Evolutionary conservation across 495 filamentous ascomycete species (phyloP).

Genomic region (Tuber umbilicatum): DNA sequence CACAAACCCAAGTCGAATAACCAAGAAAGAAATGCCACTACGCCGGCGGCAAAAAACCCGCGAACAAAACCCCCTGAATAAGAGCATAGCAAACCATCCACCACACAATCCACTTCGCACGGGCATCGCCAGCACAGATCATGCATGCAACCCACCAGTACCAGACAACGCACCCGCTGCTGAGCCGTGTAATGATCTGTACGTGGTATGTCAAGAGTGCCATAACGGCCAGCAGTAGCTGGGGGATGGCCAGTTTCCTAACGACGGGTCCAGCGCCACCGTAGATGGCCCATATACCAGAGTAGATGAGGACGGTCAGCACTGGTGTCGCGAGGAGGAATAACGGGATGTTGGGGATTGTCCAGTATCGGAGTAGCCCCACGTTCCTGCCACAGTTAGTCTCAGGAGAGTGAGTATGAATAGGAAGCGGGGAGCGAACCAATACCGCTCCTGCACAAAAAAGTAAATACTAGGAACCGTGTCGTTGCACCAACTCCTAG

Average conservation of each 20-base stretch:
- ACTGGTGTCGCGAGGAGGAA: slow-evolving; percentile 79
- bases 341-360: slow-evolving; percentile 71
- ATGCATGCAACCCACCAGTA: slow-evolving; percentile 66
- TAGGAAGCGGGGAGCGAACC: slow-evolving; percentile 52
- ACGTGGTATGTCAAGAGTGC: slow-evolving; percentile 78
- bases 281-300: slow-evolving; percentile 48
- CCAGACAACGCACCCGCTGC: slow-evolving; percentile 84
- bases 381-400: slow-evolving; percentile 56
- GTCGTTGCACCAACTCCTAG: slow-evolving; percentile 63
- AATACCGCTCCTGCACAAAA: slow-evolving; percentile 84
- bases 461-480: slow-evolving; percentile 76
- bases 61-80: slow-evolving; percentile 74
- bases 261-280: slow-evolving; percentile 38
- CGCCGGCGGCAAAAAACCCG: slow-evolving; percentile 93
- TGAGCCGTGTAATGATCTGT: slow-evolving; percentile 84
- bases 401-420: slow-evolving; percentile 4
- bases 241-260: slow-evolving; percentile 60
- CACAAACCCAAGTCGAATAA: neutral
- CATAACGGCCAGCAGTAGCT: slow-evolving; percentile 63
- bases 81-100: slow-evolving; percentile 75
- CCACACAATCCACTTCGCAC: slow-evolving; percentile 46
- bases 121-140: slow-evolving; percentile 37
- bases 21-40: slow-evolving; percentile 35
- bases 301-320: slow-evolving; percentile 59
- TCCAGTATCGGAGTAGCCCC: slow-evolving; percentile 90